Percentiles rank a stretch among this genome's conserved stretches.
Evolutionary conservation across 805 yeast species (phyloP).

Genomic region (Yarrowia sp.): DNA sequence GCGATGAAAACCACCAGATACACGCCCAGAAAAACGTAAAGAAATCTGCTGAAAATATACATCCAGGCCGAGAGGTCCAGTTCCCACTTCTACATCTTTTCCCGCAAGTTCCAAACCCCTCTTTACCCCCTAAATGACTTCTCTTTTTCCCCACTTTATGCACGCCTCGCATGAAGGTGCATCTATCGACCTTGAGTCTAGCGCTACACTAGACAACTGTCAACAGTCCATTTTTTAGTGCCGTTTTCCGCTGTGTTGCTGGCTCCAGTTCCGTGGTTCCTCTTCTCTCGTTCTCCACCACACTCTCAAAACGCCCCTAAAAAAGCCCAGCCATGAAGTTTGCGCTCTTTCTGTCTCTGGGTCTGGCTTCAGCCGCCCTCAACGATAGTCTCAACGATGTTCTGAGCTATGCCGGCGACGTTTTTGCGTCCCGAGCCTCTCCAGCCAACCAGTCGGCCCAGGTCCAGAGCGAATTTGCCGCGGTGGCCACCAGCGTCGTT

Average conservation of each 20-base stretch:
- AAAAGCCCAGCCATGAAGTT: slow-evolving; percentile 11
- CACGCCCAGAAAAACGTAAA: not conserved
- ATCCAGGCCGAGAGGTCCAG: too few species aligned
- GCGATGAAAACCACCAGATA: not conserved
- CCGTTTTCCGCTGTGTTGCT: not conserved
- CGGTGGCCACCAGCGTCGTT: slow-evolving; percentile 5
- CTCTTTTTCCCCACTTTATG: slow-evolving; percentile 23
- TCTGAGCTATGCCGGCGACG: slow-evolving; percentile 26
- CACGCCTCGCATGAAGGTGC: slow-evolving; percentile 20
- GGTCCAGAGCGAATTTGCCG: slow-evolving; percentile 24
- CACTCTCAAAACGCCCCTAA: not conserved
- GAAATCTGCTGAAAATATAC: too few species aligned
- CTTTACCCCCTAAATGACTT: not conserved
- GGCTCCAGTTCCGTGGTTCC: not conserved
- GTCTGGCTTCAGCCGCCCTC: slow-evolving; percentile 19
- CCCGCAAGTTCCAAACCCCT: not conserved
- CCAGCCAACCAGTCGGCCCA: slow-evolving; percentile 9
- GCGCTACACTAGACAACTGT: slow-evolving; percentile 18
- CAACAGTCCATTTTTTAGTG: slow-evolving; percentile 24
- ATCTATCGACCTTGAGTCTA: slow-evolving; percentile 6
- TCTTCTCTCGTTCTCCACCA: not conserved
- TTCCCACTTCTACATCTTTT: too few species aligned
- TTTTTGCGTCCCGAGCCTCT: slow-evolving; percentile 16
- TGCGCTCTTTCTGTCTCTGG: slow-evolving; percentile 2
- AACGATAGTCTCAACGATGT: slow-evolving; percentile 5